A percentile compares a stretch with the other conserved stretches of the same genome.
phyloP scores from a whole-genome alignment of 2,329 filamentous ascomycete genomes.

The Alternaria sp. region DNA sequence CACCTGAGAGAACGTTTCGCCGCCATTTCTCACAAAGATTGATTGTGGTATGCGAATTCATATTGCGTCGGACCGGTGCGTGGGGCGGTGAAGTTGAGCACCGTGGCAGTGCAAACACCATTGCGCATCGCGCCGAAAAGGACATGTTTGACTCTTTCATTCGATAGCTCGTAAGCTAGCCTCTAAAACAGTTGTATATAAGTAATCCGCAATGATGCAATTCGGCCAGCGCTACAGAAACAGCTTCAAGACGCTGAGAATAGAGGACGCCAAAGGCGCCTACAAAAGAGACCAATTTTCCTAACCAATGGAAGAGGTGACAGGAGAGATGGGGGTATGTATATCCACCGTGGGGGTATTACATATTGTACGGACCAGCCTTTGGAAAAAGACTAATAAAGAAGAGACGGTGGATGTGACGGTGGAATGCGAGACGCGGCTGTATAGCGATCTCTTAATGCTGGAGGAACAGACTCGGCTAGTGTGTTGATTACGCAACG shows the following conservation, averaged over 20 bases:
- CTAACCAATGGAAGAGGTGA: slow-evolving; percentile 7
- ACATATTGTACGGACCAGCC: slow-evolving; percentile 23
- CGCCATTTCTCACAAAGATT: not conserved
- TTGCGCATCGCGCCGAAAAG: not conserved
- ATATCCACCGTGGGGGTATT: slow-evolving; percentile 24
- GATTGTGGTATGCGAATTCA: not conserved
- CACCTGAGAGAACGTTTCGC: not conserved
- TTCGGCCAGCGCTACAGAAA: slow-evolving; percentile 11
- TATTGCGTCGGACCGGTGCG: not conserved
- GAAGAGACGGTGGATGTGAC: slow-evolving; percentile 12
- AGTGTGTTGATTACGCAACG: not conserved
- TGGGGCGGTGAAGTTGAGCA: not conserved
- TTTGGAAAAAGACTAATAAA: slow-evolving; percentile 13
- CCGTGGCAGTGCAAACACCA: not conserved
- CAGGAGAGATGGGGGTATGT: slow-evolving; percentile 13
- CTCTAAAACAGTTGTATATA: slow-evolving; percentile 5
- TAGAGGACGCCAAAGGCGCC: slow-evolving; percentile 10
- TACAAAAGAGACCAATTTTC: slow-evolving; percentile 8
- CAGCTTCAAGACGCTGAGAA: slow-evolving; percentile 8
- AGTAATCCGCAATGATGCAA: slow-evolving; percentile 4
- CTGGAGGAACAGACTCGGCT: not conserved
- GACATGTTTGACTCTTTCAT: not conserved
- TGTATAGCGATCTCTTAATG: not conserved
- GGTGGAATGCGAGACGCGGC: not conserved
- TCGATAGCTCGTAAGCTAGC: slow-evolving; percentile 1